These are phyloP conservation scores for Erodium maritimum DNA, from an alignment of 345 rosid species.

Conservation along the genomic window DNA sequence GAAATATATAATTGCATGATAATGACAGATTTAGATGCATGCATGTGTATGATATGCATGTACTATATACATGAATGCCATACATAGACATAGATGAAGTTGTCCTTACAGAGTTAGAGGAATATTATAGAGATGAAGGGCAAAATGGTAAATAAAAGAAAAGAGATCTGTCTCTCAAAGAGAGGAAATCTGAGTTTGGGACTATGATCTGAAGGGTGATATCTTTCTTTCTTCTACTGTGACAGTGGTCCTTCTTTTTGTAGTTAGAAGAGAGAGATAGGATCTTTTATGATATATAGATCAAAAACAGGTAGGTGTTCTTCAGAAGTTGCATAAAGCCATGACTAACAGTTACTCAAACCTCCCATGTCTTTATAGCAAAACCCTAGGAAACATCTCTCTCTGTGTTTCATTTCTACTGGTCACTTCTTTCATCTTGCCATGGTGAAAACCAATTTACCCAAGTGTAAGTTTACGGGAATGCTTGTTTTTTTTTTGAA, in stretches of 20 bases:
- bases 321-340: neutral
- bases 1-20: no score
- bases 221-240: neutral
- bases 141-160: neutral
- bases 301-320: neutral
- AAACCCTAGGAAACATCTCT: neutral
- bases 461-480: no score
- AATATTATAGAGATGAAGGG: no score
- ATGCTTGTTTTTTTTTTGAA: no score
- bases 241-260: neutral
- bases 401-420: neutral
- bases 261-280: neutral
- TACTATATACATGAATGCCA: neutral
- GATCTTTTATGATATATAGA: neutral
- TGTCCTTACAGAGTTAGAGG: neutral
- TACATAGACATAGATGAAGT: neutral
- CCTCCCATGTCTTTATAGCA: neutral
- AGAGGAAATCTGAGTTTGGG: neutral
- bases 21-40: no score
- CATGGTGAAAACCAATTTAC: no score
- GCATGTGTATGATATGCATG: no score
- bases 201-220: neutral
- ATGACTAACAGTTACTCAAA: neutral
- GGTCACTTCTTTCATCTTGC: no score
- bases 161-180: neutral